phyloP scores from a whole-genome alignment of 2,329 filamentous ascomycete genomes.

The Penicillium hordei region DNA sequence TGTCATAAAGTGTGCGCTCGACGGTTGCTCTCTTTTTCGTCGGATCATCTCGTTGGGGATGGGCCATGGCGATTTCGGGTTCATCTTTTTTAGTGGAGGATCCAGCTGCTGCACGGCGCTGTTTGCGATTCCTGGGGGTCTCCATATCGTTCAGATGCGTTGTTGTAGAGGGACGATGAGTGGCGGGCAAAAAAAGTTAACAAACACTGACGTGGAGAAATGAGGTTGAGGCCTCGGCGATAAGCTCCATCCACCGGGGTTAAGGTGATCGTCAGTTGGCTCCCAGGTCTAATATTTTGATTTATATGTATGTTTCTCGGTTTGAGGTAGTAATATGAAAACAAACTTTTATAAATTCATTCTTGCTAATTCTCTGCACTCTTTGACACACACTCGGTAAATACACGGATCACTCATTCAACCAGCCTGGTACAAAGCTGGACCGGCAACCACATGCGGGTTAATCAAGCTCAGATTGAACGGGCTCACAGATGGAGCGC shows the following conservation, averaged over 20 bases:
- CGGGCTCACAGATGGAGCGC: slow-evolving; percentile 66
- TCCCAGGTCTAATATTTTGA: neutral
- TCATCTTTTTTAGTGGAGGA: slow-evolving; percentile 15
- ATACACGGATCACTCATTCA: slow-evolving; percentile 42
- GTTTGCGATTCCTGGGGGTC: slow-evolving; percentile 40
- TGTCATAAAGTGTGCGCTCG: slow-evolving; percentile 45
- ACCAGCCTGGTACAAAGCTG: slow-evolving; percentile 75
- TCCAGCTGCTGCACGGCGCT: slow-evolving; percentile 39
- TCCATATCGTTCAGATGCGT: slow-evolving; percentile 24
- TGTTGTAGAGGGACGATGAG: neutral
- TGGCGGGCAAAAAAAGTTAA: neutral
- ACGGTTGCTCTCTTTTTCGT: slow-evolving; percentile 25
- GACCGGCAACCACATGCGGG: slow-evolving; percentile 68
- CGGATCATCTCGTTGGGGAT: slow-evolving; percentile 28
- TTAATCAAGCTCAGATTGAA: slow-evolving; percentile 76
- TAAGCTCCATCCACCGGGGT: slow-evolving; percentile 4
- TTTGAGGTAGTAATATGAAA: neutral
- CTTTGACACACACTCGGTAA: neutral
- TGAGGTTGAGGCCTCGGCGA: slow-evolving; percentile 12
- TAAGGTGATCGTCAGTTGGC: neutral
- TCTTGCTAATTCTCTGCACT: neutral
- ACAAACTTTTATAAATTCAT: neutral
- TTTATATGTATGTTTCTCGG: neutral
- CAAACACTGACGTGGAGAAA: slow-evolving; percentile 13
- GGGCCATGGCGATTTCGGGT: slow-evolving; percentile 19